Percentiles rank a stretch among this genome's conserved stretches.
These are phyloP conservation scores for Corylus americana DNA, from an alignment of 306 rosid genomes.

Conservation along the genomic window DNA sequence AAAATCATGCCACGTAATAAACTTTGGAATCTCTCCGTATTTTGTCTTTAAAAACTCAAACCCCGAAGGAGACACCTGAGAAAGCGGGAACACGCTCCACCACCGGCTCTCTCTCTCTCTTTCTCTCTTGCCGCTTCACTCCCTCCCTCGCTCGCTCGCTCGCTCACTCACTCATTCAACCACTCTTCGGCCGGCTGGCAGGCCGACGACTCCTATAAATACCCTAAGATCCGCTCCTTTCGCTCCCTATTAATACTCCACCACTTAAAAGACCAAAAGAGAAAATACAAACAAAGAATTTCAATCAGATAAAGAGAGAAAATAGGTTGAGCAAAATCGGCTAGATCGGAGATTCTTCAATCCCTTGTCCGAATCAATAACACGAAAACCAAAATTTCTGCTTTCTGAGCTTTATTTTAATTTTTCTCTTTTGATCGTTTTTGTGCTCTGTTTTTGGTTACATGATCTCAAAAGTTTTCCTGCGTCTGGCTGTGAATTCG, in stretches of 20 bases:
- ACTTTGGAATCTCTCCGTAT: conserved; percentile 1
- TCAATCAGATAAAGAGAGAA: neutral
- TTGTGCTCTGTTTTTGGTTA: neutral
- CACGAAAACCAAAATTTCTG: neutral
- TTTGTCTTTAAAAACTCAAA: conserved; percentile 30
- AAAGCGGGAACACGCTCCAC: conserved; percentile 37
- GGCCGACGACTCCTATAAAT: conserved; percentile 21
- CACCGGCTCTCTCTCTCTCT: neutral
- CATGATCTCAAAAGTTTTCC: neutral
- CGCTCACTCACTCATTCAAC: neutral
- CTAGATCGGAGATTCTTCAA: neutral
- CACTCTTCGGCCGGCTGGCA: conserved; percentile 22
- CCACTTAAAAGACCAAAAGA: neutral
- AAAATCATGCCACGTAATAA: conserved; percentile 53
- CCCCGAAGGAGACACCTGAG: conserved; percentile 12
- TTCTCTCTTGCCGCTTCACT: neutral
- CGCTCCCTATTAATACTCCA: conserved; percentile 15
- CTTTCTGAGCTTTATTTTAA: neutral
- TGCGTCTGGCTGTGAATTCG: neutral
- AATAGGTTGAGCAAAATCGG: neutral
- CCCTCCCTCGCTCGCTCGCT: neutral
- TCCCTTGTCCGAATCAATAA: neutral
- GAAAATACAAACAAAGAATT: neutral
- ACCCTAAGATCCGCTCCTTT: conserved; percentile 42
- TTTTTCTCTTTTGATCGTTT: neutral